A percentile compares a stretch with the other conserved stretches of the same genome.
These are phyloP conservation scores for Lipomyces kockii DNA, from an alignment of 805 yeast genomes.

Conservation along the genomic window DNA sequence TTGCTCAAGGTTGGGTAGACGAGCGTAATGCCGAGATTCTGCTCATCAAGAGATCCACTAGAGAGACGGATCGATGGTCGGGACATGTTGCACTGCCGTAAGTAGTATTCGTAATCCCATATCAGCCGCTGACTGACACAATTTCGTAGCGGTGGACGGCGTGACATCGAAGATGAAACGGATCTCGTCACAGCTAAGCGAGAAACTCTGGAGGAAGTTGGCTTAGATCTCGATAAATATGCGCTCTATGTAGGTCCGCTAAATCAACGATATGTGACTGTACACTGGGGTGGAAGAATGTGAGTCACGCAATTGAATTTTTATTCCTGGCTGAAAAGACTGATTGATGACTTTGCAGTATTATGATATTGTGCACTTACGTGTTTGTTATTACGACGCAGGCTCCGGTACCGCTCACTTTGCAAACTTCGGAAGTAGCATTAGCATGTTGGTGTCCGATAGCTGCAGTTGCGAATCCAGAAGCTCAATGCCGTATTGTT, in stretches of 20 bases:
- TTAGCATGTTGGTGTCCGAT: conserved; percentile 48
- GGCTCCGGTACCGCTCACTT: conserved; percentile 34
- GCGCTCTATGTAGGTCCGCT: conserved; percentile 45
- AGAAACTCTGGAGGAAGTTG: conserved; percentile 49
- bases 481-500: conserved; percentile 29
- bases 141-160: conserved; percentile 44
- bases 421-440: conserved; percentile 47
- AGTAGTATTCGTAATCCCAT: not conserved
- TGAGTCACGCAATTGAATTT: conserved; percentile 5
- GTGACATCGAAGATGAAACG: conserved; percentile 45
- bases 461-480: conserved; percentile 36
- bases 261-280: conserved; percentile 45
- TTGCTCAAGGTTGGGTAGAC: conserved; percentile 12
- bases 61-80: conserved; percentile 49
- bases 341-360: conserved; percentile 11
- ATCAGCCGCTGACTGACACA: not conserved
- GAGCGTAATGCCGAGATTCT: conserved; percentile 43
- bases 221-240: conserved; percentile 43
- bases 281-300: conserved; percentile 44
- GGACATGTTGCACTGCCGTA: conserved; percentile 49
- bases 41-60: conserved; percentile 46
- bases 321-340: not conserved
- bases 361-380: conserved; percentile 47
- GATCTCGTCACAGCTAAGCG: conserved; percentile 46
- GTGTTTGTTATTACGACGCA: conserved; percentile 41